Evolutionary conservation across 441 rosid species (phyloP).

Genomic region (Aleurites moluccanus): DNA sequence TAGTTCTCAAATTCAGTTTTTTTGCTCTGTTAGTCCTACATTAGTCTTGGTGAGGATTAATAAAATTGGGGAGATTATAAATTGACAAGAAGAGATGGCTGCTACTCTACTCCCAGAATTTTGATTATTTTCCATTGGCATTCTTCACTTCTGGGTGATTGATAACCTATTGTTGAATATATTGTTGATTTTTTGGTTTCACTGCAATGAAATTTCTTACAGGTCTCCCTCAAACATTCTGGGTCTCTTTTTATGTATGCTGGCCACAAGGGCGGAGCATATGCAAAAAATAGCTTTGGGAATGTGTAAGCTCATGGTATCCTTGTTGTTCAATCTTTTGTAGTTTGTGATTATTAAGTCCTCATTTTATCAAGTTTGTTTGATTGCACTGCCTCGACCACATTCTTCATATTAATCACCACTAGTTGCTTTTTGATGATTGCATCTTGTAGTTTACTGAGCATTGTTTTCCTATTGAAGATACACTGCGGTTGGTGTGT

Average conservation of each 20-base stretch:
- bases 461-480: slow-evolving; percentile 38
- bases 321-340: neutral
- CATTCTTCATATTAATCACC: neutral
- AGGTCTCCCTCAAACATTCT: slow-evolving; percentile 97
- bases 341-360: neutral
- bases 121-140: neutral
- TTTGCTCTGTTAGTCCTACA: neutral
- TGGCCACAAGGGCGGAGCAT: slow-evolving; percentile 87
- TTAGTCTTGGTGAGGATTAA: neutral
- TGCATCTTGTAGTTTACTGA: slow-evolving; percentile 16
- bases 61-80: neutral
- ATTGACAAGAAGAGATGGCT: neutral
- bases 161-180: neutral
- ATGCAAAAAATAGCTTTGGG: slow-evolving; percentile 98
- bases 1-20: neutral
- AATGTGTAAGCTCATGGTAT: slow-evolving; percentile 58
- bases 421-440: neutral
- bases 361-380: slow-evolving; percentile 16
- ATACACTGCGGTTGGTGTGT: slow-evolving; percentile 96
- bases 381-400: slow-evolving; percentile 5
- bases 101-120: slow-evolving; percentile 1
- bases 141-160: neutral
- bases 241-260: slow-evolving; percentile 99
- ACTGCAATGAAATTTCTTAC: slow-evolving; percentile 29
- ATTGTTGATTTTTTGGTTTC: slow-evolving; percentile 13